Conservation (phyloP, 768 basidiomycete genomes). For the Pleurotus tuber-regium region DNA sequence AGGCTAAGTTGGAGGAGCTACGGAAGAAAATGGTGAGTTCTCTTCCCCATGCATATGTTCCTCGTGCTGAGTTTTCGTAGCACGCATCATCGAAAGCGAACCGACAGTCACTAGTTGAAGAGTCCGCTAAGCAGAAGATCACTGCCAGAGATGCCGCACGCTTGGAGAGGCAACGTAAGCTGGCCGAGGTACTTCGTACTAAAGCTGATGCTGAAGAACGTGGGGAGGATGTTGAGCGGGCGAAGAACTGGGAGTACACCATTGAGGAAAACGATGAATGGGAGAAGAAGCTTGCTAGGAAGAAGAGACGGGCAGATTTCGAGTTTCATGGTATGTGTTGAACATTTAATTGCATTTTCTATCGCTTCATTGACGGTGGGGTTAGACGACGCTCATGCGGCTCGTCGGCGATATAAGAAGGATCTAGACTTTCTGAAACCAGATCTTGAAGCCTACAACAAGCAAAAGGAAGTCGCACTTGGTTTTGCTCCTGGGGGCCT, state of each 20-base stretch:
- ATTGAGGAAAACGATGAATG: constrained; percentile 95
- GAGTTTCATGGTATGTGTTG: constrained; percentile 81
- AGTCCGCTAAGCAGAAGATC: constrained; percentile 74
- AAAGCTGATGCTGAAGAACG: constrained; percentile 88
- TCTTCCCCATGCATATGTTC: background rate
- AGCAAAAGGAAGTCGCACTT: constrained; percentile 83
- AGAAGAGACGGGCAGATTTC: constrained; percentile 81
- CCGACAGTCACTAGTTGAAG: constrained; percentile 81
- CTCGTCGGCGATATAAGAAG: constrained; percentile 88
- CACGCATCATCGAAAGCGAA: constrained; percentile 79
- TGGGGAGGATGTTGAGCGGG: constrained; percentile 89
- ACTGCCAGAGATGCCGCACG: constrained; percentile 79
- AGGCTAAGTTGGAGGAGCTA: constrained; percentile 73
- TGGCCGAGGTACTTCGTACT: constrained; percentile 80
- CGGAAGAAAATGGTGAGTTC: constrained; percentile 76
- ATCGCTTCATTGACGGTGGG: background rate
- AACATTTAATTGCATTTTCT: background rate
- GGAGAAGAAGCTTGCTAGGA: constrained; percentile 87
- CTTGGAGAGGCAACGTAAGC: constrained; percentile 84
- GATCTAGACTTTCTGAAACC: constrained; percentile 87
- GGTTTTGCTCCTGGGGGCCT: constrained; percentile 61
- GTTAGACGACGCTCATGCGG: constrained; percentile 86
- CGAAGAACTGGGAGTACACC: constrained; percentile 94
- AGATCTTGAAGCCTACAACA: constrained; percentile 82
- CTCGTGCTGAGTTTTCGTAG: constrained; percentile 34